Evolutionary conservation across 2,329 filamentous ascomycete species (phyloP).

Genomic region (Aspergillus chevalieri): DNA sequence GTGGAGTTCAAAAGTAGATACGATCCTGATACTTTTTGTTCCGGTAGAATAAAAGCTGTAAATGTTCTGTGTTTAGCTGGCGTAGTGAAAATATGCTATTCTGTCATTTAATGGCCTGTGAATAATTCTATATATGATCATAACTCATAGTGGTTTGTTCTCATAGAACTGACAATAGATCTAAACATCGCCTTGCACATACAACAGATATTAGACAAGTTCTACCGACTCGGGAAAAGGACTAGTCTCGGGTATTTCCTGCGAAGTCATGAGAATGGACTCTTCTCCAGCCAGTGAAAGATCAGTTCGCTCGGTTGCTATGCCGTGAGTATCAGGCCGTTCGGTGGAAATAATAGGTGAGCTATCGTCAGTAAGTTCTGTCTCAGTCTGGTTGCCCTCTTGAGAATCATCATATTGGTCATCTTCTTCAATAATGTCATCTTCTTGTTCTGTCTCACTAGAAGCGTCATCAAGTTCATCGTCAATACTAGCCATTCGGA

Average conservation of each 20-base stretch:
- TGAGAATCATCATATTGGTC: too few species aligned
- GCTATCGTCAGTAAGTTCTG: neutral
- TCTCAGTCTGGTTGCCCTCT: neutral
- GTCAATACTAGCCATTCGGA: constrained; percentile 63
- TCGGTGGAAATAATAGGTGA: neutral
- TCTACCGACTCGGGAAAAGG: too few species aligned
- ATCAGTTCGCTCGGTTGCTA: neutral
- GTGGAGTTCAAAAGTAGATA: neutral
- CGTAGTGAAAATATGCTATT: too few species aligned
- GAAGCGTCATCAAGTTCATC: constrained; percentile 23
- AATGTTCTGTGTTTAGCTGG: neutral
- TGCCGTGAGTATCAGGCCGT: neutral
- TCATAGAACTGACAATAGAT: neutral
- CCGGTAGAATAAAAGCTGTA: neutral
- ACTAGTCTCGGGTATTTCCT: neutral
- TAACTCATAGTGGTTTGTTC: too few species aligned
- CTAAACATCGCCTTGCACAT: neutral
- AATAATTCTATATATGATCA: too few species aligned
- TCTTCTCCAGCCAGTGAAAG: neutral
- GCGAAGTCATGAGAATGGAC: neutral
- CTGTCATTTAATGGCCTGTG: too few species aligned
- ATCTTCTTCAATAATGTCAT: constrained; percentile 1
- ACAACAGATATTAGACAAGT: neutral
- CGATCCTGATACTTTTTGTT: neutral
- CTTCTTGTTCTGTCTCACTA: constrained; percentile 2